These are phyloP conservation scores for Tillandsia leiboldiana DNA, from an alignment of 176 grass and related monocot species.

Conservation along the genomic window DNA sequence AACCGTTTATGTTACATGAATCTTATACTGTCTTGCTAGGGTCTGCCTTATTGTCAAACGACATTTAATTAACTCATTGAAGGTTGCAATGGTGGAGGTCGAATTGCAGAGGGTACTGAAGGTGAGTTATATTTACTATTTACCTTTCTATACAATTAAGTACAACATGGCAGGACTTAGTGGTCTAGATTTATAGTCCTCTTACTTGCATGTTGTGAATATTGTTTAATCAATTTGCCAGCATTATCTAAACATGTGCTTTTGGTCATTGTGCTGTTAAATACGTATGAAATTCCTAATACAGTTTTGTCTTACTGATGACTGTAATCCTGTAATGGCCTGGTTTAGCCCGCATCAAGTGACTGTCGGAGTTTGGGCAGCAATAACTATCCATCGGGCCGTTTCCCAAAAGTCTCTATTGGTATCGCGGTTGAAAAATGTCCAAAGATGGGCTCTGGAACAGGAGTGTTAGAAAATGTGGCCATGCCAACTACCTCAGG, in stretches of 20 bases:
- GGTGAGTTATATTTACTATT: constrained; percentile 35
- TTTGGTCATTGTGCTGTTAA: constrained; percentile 4
- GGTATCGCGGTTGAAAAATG: constrained; percentile 35
- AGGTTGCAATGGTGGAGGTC: constrained; percentile 41
- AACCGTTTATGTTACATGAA: background rate
- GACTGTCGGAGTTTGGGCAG: constrained; percentile 51
- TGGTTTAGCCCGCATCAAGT: constrained; percentile 42
- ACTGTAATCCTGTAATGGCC: background rate
- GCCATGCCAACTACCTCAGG: constrained; percentile 15
- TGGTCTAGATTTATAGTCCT: background rate
- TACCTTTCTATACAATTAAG: constrained; percentile 12
- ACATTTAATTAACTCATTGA: constrained; percentile 19
- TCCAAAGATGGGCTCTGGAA: constrained; percentile 28
- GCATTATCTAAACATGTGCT: background rate
- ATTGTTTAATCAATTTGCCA: background rate
- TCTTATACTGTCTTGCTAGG: background rate
- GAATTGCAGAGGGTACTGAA: constrained; percentile 32
- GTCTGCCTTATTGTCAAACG: background rate
- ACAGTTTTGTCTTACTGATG: constrained; percentile 11
- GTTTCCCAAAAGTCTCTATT: constrained; percentile 81
- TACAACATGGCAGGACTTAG: constrained; percentile 14
- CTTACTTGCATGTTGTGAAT: background rate
- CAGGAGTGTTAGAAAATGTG: constrained; percentile 20
- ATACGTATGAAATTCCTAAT: constrained; percentile 8
- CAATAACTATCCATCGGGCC: constrained; percentile 46